A percentile compares a stretch with the other conserved stretches of the same genome.
phyloP scores from a whole-genome alignment of 2,329 filamentous ascomycete genomes.

The Nakataea oryzae region DNA sequence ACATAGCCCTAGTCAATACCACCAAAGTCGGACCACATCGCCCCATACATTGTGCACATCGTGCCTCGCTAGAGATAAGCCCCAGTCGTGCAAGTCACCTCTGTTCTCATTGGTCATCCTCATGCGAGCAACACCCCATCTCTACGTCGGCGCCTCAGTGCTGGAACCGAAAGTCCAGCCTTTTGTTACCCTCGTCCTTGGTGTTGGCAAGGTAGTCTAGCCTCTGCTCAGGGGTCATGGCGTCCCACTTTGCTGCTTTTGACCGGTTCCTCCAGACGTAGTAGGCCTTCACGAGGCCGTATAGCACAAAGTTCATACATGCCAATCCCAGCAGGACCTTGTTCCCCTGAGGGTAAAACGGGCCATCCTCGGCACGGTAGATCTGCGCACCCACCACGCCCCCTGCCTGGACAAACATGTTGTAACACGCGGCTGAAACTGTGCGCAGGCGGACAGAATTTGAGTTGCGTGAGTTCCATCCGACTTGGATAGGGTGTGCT shows the following conservation, averaged over 20 bases:
- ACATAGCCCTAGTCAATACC: background rate
- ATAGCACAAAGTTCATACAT: constrained; percentile 19
- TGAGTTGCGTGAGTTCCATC: constrained; percentile 44
- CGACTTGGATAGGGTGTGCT: constrained; percentile 37
- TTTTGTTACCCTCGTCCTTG: constrained; percentile 21
- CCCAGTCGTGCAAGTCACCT: background rate
- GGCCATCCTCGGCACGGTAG: constrained; percentile 26
- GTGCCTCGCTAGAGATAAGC: background rate
- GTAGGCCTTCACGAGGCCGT: constrained; percentile 18
- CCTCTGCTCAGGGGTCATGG: constrained; percentile 18
- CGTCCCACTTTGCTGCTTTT: constrained; percentile 16
- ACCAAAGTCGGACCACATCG: background rate
- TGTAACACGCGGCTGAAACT: constrained; percentile 54
- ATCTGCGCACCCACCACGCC: constrained; percentile 29
- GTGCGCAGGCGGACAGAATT: constrained; percentile 51
- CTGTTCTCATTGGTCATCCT: background rate
- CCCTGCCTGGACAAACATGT: constrained; percentile 38
- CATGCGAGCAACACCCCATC: background rate
- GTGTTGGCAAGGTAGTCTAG: constrained; percentile 19
- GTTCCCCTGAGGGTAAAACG: constrained; percentile 44
- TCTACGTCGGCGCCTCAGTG: constrained; percentile 10
- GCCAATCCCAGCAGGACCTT: constrained; percentile 39
- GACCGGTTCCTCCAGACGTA: constrained; percentile 22
- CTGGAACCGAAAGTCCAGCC: constrained; percentile 21
- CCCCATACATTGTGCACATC: background rate